phyloP scores from a whole-genome alignment of 1,139 yeast species.

The Scheffersomyces quercinus region DNA sequence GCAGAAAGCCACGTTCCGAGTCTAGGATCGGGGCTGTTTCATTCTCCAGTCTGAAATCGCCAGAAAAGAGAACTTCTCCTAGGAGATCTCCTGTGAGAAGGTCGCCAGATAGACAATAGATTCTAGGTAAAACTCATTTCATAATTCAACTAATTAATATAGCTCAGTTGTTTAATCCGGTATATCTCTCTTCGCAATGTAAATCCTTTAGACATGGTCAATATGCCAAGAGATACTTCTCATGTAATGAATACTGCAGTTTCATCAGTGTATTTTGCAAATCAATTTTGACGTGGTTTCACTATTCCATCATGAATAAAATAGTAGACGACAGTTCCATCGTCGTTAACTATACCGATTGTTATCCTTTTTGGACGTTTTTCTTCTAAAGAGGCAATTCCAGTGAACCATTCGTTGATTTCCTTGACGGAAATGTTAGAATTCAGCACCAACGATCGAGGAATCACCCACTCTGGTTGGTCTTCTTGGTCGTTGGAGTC shows the following conservation, averaged over 20 bases:
- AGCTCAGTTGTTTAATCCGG: no score
- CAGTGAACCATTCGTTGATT: constrained; percentile 11
- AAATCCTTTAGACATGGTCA: no score
- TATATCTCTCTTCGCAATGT: no score
- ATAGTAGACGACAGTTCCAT: constrained; percentile 70
- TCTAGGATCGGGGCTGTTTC: background rate
- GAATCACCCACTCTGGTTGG: constrained; percentile 38
- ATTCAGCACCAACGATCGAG: constrained; percentile 17
- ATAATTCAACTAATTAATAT: no score
- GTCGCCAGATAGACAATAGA: no score
- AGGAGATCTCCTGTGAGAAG: no score
- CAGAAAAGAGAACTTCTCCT: background rate
- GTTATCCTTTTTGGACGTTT: constrained; percentile 43
- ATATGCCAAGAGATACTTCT: no score
- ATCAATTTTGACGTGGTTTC: constrained; percentile 55
- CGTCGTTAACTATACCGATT: constrained; percentile 59
- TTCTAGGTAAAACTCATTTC: no score
- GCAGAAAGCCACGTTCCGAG: background rate
- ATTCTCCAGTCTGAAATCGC: background rate
- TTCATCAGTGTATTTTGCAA: background rate
- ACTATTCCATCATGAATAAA: constrained; percentile 62
- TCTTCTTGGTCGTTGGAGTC: constrained; percentile 21
- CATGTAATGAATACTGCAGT: no score
- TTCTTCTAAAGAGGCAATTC: constrained; percentile 2
- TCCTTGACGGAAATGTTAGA: constrained; percentile 20